Percentiles rank a stretch among this genome's conserved stretches.
These are phyloP conservation scores for Cyberlindnera lachancei DNA, from an alignment of 805 yeast species.

Conservation along the genomic window DNA sequence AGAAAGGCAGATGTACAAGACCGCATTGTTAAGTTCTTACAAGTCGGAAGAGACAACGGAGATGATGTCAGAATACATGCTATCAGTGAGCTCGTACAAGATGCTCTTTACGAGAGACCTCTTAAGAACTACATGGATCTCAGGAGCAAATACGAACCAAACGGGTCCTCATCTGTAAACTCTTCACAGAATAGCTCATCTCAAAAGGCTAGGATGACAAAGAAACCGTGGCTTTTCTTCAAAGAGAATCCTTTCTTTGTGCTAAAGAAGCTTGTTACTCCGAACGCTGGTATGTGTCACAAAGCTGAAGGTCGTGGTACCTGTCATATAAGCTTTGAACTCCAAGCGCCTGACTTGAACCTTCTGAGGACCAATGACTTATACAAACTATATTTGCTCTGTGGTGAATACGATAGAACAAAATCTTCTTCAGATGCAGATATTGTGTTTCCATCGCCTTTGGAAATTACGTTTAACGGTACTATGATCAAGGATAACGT, in stretches of 20 bases:
- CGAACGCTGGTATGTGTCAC: constrained; percentile 37
- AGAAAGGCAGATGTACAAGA: constrained; percentile 54
- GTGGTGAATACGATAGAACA: constrained; percentile 36
- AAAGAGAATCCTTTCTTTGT: constrained; percentile 49
- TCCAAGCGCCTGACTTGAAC: constrained; percentile 35
- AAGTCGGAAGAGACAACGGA: constrained; percentile 31
- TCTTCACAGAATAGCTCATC: constrained; percentile 5
- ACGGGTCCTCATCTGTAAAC: constrained; percentile 1
- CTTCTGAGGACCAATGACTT: constrained; percentile 26
- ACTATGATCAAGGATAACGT: constrained; percentile 42
- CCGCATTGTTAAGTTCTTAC: constrained; percentile 40
- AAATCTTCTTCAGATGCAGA: constrained; percentile 24
- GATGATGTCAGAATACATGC: constrained; percentile 39
- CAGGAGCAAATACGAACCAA: constrained; percentile 3
- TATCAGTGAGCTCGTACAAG: constrained; percentile 36
- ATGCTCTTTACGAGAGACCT: constrained; percentile 25
- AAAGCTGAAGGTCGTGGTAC: constrained; percentile 39
- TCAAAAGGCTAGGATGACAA: constrained; percentile 9
- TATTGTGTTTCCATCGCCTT: constrained; percentile 63
- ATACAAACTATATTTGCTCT: constrained; percentile 41
- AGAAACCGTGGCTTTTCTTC: constrained; percentile 40
- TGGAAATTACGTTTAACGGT: constrained; percentile 60
- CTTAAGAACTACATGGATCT: constrained; percentile 32
- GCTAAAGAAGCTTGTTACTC: constrained; percentile 38
- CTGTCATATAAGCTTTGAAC: constrained; percentile 32